These are phyloP conservation scores for Cladophialophora psammophila DNA, from an alignment of 2,329 filamentous ascomycete genomes.

Conservation along the genomic window DNA sequence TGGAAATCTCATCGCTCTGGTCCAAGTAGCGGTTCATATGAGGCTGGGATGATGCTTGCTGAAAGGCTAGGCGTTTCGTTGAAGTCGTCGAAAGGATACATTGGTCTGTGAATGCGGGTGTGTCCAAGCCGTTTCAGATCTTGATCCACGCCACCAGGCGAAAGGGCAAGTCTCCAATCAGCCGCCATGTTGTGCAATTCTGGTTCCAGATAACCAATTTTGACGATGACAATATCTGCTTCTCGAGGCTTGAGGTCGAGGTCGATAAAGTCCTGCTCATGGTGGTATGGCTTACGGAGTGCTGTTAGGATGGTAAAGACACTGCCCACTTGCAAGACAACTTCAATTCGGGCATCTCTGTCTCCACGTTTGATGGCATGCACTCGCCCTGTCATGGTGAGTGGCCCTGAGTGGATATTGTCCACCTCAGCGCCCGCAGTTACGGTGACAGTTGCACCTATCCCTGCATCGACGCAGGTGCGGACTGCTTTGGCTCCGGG, in stretches of 20 bases:
- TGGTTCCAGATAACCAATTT: constrained; percentile 18
- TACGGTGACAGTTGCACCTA: constrained; percentile 15
- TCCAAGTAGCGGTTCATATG: not conserved
- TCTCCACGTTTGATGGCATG: constrained; percentile 15
- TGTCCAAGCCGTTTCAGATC: constrained; percentile 18
- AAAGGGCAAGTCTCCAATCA: constrained; percentile 15
- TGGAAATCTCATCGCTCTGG: not conserved
- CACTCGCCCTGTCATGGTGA: constrained; percentile 18
- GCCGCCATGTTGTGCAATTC: constrained; percentile 20
- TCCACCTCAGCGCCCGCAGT: constrained; percentile 12
- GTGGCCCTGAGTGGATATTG: constrained; percentile 11
- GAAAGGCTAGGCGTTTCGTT: not conserved
- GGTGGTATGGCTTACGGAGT: constrained; percentile 16
- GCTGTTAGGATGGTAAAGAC: constrained; percentile 17
- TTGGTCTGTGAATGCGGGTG: constrained; percentile 13
- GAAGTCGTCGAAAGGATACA: constrained; percentile 18
- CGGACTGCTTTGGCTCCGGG: constrained; percentile 9
- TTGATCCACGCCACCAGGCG: constrained; percentile 18
- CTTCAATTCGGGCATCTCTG: constrained; percentile 12
- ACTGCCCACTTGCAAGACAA: constrained; percentile 15
- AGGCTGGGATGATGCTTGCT: constrained; percentile 10
- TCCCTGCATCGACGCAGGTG: constrained; percentile 11
- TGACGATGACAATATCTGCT: constrained; percentile 15
- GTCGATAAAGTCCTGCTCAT: constrained; percentile 20
- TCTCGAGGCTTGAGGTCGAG: constrained; percentile 16